Percentiles rank a stretch among this genome's conserved stretches.
These are phyloP conservation scores for Colletotrichum graminicola DNA, from an alignment of 2,329 filamentous ascomycete species.

Conservation along the genomic window DNA sequence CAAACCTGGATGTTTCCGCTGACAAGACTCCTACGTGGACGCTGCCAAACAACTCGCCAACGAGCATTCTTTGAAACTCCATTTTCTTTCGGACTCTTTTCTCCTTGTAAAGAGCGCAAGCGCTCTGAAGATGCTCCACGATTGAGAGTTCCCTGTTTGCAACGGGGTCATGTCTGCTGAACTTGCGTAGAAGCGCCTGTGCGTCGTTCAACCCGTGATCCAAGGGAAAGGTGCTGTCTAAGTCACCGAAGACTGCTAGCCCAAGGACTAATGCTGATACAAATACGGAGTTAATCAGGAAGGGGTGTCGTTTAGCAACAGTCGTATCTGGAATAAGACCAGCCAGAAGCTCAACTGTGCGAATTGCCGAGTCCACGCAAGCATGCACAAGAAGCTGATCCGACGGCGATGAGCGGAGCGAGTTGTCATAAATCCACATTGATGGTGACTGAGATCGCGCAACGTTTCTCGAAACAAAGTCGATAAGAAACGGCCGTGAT, in stretches of 20 bases:
- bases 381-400: conserved; percentile 49
- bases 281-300: conserved; percentile 60
- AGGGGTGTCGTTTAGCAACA: conserved; percentile 57
- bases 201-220: conserved; percentile 46
- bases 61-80: conserved; percentile 44
- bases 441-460: background rate
- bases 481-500: conserved; percentile 53
- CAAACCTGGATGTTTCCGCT: background rate
- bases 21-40: conserved; percentile 40
- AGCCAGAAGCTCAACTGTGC: conserved; percentile 54
- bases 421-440: background rate
- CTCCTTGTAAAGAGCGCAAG: conserved; percentile 45
- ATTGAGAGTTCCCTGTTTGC: conserved; percentile 45
- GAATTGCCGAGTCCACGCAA: conserved; percentile 52
- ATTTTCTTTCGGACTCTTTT: conserved; percentile 43
- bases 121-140: conserved; percentile 44
- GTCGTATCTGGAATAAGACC: conserved; percentile 49
- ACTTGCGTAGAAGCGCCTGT: conserved; percentile 44
- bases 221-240: conserved; percentile 52
- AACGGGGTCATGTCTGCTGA: conserved; percentile 46
- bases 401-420: conserved; percentile 25
- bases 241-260: conserved; percentile 58
- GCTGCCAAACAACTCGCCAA: conserved; percentile 46
- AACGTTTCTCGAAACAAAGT: conserved; percentile 44
- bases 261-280: conserved; percentile 59